phyloP scores from a whole-genome alignment of 768 basidiomycete genomes.

The Mycena rosella region DNA sequence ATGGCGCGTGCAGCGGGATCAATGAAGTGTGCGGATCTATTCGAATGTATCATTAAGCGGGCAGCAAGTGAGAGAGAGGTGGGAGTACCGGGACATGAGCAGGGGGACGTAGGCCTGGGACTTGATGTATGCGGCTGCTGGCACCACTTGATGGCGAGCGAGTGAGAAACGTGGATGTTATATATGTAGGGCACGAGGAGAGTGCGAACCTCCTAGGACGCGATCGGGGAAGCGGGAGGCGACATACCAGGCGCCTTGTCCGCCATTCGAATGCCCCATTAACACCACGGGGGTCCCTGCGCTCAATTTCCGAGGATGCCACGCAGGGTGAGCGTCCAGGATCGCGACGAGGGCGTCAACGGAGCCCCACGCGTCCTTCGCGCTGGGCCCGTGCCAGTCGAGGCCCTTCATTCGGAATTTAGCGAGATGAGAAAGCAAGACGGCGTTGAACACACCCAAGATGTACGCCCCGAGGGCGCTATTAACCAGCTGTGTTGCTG shows the following conservation, averaged over 20 bases:
- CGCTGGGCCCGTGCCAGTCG: constrained; percentile 93
- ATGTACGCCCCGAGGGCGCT: constrained; percentile 84
- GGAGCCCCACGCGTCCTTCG: constrained; percentile 74
- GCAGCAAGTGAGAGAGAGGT: background rate
- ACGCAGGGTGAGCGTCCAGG: constrained; percentile 49
- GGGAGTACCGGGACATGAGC: constrained; percentile 67
- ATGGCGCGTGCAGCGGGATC: constrained; percentile 82
- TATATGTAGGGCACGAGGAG: background rate
- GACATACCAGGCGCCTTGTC: constrained; percentile 89
- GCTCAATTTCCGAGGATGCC: constrained; percentile 57
- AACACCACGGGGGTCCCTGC: constrained; percentile 64
- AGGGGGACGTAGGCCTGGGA: constrained; percentile 89
- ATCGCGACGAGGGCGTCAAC: constrained; percentile 69
- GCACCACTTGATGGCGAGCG: constrained; percentile 61
- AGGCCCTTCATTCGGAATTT: constrained; percentile 67
- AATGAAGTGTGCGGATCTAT: constrained; percentile 78
- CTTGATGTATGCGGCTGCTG: constrained; percentile 88
- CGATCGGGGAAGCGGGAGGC: constrained; percentile 84
- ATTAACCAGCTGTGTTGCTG: constrained; percentile 79
- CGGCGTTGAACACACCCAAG: constrained; percentile 69
- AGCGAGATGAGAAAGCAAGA: background rate
- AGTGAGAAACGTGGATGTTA: background rate
- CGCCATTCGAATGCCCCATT: constrained; percentile 95
- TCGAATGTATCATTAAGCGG: background rate
- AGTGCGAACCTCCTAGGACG: constrained; percentile 67